Evolutionary conservation across 2,329 filamentous ascomycete species (phyloP), one percentile per base, ranked within the genome.

Genomic region (Epicoccum nigrum): DNA sequence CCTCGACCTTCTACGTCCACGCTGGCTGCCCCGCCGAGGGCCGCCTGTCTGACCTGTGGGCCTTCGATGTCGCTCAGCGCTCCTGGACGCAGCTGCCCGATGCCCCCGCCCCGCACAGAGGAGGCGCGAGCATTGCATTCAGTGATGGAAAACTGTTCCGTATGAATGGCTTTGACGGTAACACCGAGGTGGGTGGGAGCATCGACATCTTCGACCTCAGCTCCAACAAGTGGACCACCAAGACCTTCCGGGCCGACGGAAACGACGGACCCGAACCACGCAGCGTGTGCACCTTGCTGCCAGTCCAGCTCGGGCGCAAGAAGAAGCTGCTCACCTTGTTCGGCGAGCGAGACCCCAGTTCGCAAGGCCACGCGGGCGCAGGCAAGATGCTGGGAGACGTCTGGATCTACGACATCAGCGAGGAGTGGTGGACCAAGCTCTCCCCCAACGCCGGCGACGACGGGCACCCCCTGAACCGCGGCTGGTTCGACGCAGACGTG

Each of bases 111-210:
- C 83, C 86, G 7, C 76, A 83, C 0, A 81, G 90, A 39, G 85
- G 86, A 17, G 90, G 89, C 1, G 77, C 88, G 0, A 83, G 84
- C 4, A 84, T 95, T 20, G 83, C 86, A 1, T 81, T 86, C 44
- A 80, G 80, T 35, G 80, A 82, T 45, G 83, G 83, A 19, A 82
- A 84, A 19, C 71, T 96, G 6, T 95, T 87, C 74, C 82, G 90
- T 21, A 92, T 91, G 76, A 89, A 90, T 55, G 91, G 91, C 0
- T 93, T 87, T 62, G 88, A 93, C 69, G 90, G 88, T 0, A 76
- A 80, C 35, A 76, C 67, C 0, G 88, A 92, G 64, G 77, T 89
- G 39, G 90, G 90, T 13, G 90, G 88, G 0, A 79, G 81, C 51
- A 66, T 96, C 11, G 90, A 95, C 65, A 81, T 88, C 2, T 84